These are phyloP conservation scores for Diaporthe amygdali DNA, from an alignment of 2,329 filamentous ascomycete genomes.

Conservation along the genomic window DNA sequence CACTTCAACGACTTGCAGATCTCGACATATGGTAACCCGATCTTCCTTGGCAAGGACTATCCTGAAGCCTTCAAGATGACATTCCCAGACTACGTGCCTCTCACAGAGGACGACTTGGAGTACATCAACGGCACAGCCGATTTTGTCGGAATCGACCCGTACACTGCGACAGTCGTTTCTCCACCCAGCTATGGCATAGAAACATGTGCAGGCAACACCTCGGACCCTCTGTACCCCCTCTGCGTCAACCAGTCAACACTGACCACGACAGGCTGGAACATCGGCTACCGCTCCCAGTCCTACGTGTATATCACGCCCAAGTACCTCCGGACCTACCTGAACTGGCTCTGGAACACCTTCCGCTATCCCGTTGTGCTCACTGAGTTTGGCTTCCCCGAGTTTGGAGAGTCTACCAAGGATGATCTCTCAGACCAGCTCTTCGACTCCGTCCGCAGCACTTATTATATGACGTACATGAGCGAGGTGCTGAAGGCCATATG, in stretches of 20 bases:
- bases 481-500: conserved; percentile 61
- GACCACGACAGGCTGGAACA: conserved; percentile 59
- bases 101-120: conserved; percentile 53
- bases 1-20: conserved; percentile 54
- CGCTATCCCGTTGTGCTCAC: conserved; percentile 51
- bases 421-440: conserved; percentile 55
- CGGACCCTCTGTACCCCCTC: conserved; percentile 52
- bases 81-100: conserved; percentile 47
- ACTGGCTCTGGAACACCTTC: conserved; percentile 66
- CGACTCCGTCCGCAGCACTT: conserved; percentile 57
- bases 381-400: conserved; percentile 64
- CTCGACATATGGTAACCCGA: conserved; percentile 56
- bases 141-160: conserved; percentile 62
- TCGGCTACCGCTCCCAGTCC: conserved; percentile 59
- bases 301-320: conserved; percentile 65
- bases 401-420: conserved; percentile 47
- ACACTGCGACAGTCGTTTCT: conserved; percentile 60
- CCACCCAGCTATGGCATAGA: conserved; percentile 46
- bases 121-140: conserved; percentile 57
- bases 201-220: conserved; percentile 51
- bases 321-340: conserved; percentile 60
- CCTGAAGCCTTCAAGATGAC: conserved; percentile 52
- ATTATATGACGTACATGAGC: conserved; percentile 59
- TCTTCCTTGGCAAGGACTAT: conserved; percentile 57
- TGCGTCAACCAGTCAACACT: conserved; percentile 55